Evolutionary conservation across 129 eudicot species (phyloP).

Genomic region (Glebionis coronaria): DNA sequence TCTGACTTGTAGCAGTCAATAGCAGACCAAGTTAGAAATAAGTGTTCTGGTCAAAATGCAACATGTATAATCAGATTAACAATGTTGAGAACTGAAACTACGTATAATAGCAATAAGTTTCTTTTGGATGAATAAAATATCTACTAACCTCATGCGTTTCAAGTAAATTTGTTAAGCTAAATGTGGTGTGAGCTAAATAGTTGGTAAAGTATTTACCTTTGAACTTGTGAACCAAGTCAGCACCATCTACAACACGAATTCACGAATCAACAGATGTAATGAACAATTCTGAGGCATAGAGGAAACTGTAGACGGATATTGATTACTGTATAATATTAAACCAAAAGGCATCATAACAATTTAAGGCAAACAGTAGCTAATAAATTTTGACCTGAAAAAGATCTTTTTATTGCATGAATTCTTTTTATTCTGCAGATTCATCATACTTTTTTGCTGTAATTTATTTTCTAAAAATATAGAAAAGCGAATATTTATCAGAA

Average conservation of each 20-base stretch:
- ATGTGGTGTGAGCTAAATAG: not conserved
- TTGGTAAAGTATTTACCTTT: conserved; percentile 53
- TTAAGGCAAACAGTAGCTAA: conserved; percentile 2
- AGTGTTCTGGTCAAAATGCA: too few relatives aligned
- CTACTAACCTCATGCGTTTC: too few relatives aligned
- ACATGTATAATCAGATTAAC: too few relatives aligned
- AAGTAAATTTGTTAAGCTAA: not conserved
- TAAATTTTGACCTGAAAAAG: conserved; percentile 65
- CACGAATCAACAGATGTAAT: conserved; percentile 96
- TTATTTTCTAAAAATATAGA: conserved; percentile 57
- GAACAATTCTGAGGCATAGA: conserved; percentile 78
- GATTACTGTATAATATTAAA: not conserved
- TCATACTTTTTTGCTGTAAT: conserved; percentile 64
- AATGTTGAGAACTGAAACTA: too few relatives aligned
- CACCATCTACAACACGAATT: conserved; percentile 86
- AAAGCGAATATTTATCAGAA: not conserved
- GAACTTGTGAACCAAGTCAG: conserved; percentile 81
- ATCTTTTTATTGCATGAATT: conserved; percentile 84
- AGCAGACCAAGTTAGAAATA: too few relatives aligned
- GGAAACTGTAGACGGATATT: conserved; percentile 60
- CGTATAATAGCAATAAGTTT: too few relatives aligned
- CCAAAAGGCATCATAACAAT: not conserved
- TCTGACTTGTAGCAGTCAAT: too few relatives aligned
- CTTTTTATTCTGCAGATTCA: conserved; percentile 86
- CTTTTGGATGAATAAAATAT: too few relatives aligned